phyloP scores from a whole-genome alignment of 2,329 filamentous ascomycete species.

The Epichloe festucae region DNA sequence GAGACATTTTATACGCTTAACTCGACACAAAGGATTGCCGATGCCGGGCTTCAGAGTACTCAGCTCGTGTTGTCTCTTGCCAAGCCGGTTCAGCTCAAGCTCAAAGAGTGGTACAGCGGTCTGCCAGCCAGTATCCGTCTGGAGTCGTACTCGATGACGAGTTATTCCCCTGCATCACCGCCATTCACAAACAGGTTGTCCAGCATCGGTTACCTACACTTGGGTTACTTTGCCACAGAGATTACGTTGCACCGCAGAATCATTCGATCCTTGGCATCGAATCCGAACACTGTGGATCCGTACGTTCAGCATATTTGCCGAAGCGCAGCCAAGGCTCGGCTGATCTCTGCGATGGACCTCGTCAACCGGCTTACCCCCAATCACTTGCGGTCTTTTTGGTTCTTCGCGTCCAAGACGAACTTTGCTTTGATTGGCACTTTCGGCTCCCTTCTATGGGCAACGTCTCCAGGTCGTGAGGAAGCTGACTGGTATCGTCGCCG shows the following conservation, averaged over 20 bases:
- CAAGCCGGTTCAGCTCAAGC: conserved; percentile 69
- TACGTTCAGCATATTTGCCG: conserved; percentile 89
- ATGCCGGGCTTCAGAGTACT: conserved; percentile 56
- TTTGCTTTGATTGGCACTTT: conserved; percentile 94
- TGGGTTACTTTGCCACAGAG: conserved; percentile 87
- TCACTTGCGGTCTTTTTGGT: conserved; percentile 88
- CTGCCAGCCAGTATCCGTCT: conserved; percentile 53
- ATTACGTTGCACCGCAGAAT: conserved; percentile 88
- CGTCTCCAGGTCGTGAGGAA: conserved; percentile 75
- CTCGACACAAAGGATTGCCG: conserved; percentile 55
- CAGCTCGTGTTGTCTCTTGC: conserved; percentile 61
- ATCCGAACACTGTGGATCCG: conserved; percentile 43
- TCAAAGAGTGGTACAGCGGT: conserved; percentile 70
- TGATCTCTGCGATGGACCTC: conserved; percentile 96
- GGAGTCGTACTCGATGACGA: conserved; percentile 37
- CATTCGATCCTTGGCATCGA: conserved; percentile 57
- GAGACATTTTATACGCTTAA: conserved; percentile 72
- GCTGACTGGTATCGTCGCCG: conserved; percentile 83
- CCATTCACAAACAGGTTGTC: conserved; percentile 34
- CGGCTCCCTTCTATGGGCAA: conserved; percentile 79
- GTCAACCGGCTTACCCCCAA: conserved; percentile 81
- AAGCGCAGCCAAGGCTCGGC: conserved; percentile 80
- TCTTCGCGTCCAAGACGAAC: conserved; percentile 75
- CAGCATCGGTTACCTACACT: conserved; percentile 66
- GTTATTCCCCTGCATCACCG: conserved; percentile 7